Base-by-base conservation (phyloP, 2,329 filamentous ascomycete species). In the Fusarium abutilonis region DNA sequence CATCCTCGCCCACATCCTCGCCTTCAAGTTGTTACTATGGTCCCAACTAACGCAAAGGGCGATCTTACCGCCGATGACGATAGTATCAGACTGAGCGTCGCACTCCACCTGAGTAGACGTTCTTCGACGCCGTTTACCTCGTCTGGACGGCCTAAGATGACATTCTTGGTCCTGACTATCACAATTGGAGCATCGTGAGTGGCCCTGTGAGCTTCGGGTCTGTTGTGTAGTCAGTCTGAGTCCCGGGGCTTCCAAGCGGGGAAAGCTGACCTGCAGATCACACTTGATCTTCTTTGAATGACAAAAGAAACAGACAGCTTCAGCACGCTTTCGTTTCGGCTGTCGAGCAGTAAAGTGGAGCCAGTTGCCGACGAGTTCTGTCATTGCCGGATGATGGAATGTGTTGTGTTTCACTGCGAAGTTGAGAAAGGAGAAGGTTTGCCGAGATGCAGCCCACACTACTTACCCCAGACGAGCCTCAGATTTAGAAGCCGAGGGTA, bases 281-380 rank as follows among this genome's bases (percentile, higher is more conserved):
- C 74, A 76, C 34, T 75, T 75, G 51, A 75, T 70, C 64, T 76
- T 76, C 57, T 76, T 76, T 1, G 70, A 68, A 51, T 76, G 74
- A 31, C 74, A 76, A 41, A 64, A 61, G 19, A 72, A 53, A 54
- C 74, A 68, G 14, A 68, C 65, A 2, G 43, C 45, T 52, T 68
- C 65, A 36, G 50, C 74, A 10, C 74, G 72, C 39, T 75, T 74
- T 34, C 72, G 63, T 63, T 74, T 75, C 15, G 72, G 69, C 52
- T 73, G 70, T 17, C 62, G 63, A 31, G 56, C 69, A 23, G 60
- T 67, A 50, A 74, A 76, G 48, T 70, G 71, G 51, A 75, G 67
- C 74, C 74, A 76, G n/a, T 73, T 72, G 13, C 53, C 66, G 46
- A 67, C 62, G 9, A 66, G 54, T 47, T 75, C 72, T 19, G 72